Percentiles rank a stretch among this genome's conserved stretches.
Evolutionary conservation across 805 yeast genomes (phyloP).

Genomic region (Suhomyces vadensis): DNA sequence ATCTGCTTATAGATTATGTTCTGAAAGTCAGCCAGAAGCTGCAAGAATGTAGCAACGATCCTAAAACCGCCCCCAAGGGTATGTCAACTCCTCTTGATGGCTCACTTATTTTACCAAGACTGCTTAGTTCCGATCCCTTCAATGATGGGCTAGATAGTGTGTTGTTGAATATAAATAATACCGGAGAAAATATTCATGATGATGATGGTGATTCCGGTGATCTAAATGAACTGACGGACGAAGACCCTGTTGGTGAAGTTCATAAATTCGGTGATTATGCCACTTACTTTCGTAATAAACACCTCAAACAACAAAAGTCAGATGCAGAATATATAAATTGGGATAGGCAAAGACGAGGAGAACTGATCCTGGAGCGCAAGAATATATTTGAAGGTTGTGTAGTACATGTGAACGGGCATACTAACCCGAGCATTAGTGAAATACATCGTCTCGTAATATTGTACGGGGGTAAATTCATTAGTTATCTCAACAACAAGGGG

Average conservation of each 20-base stretch:
- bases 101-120: background rate
- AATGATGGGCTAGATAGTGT: conserved; percentile 26
- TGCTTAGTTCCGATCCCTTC: conserved; percentile 24
- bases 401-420: conserved; percentile 86
- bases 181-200: conserved; percentile 2
- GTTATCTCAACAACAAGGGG: conserved; percentile 67
- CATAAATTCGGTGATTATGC: conserved; percentile 65
- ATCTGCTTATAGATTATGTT: conserved; percentile 23
- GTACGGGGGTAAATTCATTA: conserved; percentile 79
- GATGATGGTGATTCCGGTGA: conserved; percentile 3
- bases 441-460: conserved; percentile 69
- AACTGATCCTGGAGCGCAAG: conserved; percentile 10
- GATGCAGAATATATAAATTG: conserved; percentile 53
- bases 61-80: background rate
- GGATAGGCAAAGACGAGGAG: conserved; percentile 40
- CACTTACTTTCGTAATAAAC: conserved; percentile 64
- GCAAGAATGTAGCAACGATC: conserved; percentile 7
- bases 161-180: conserved; percentile 11
- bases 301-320: conserved; percentile 58
- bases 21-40: conserved; percentile 10
- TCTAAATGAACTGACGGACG: conserved; percentile 11
- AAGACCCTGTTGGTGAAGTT: conserved; percentile 35
- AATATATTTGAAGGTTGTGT: conserved; percentile 60
- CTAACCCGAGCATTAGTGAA: conserved; percentile 73
- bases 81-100: conserved; percentile 1